Evolutionary conservation across 2,329 filamentous ascomycete genomes (phyloP), one percentile per base, ranked within the genome.

Genomic region (Erysiphe pulchra): DNA sequence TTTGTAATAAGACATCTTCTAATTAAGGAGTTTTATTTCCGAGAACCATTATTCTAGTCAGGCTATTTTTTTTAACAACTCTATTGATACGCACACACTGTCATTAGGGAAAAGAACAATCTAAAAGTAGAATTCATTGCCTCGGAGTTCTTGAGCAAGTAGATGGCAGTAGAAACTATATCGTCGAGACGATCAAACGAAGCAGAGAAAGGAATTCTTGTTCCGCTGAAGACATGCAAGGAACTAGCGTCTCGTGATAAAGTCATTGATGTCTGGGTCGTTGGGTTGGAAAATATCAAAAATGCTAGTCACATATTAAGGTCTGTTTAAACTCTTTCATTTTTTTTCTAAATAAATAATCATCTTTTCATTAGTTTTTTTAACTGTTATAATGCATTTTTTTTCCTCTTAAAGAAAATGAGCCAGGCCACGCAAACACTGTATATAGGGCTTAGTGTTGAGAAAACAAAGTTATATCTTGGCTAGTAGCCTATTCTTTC

Each of bases 201-300:
- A 30, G 14, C 16, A 11, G 34, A 30, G 20, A 42, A 30, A 45
- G 49, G 47, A 1, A 20, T n/a, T 36, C 50, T 79, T 41, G 68
- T 77, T 39, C 72, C 73, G 30, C 63, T 79, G 42, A 77, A 77
- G 60, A 78, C 75, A 4, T 71, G 69, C 1, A 66, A 76, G 41
- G 75, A 79, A 57, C 65, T 75, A 45, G 65, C 68, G 45, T 70
- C 75, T 51, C 69, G 72, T 46, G 68, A 76, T 48, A 62, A 62
- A 34, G 62, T 71, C 49, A 68, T 77, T 44, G 66, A 71, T 48
- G 77, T 77, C 46, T 80, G 79, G 58, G 73, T 83, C 50, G 77
- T 82, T 44, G 70, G 78, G 55, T 71, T 80, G 46, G 80, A 80
- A 42, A 72, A 75, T 50, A 80, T 76, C 60, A 68, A 70, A 16